phyloP scores from a whole-genome alignment of 805 yeast species.

The Sugiyamaella americana region DNA sequence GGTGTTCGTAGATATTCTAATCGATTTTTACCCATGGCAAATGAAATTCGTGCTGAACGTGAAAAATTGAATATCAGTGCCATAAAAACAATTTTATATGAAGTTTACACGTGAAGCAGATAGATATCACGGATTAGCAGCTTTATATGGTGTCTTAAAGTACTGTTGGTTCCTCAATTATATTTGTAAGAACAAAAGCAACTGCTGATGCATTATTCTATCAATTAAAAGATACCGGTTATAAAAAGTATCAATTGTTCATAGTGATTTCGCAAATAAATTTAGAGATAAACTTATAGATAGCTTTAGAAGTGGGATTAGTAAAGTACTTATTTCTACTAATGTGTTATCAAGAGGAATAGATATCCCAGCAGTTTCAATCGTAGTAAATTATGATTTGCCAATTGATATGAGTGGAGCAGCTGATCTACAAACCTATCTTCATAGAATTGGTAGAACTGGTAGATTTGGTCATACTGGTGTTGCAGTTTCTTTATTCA shows the following conservation, averaged over 20 bases:
- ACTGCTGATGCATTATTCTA: conserved; percentile 76
- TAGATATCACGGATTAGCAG: conserved; percentile 76
- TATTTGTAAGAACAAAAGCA: conserved; percentile 70
- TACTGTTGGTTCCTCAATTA: conserved; percentile 94
- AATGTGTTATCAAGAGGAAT: conserved; percentile 97
- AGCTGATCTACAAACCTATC: conserved; percentile 92
- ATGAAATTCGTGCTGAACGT: conserved; percentile 79
- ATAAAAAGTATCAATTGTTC: conserved; percentile 80
- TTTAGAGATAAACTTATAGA: conserved; percentile 90
- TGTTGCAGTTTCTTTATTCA: conserved; percentile 89
- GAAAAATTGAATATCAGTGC: conserved; percentile 94
- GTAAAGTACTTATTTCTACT: conserved; percentile 91
- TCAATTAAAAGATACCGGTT: conserved; percentile 77
- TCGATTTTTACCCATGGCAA: conserved; percentile 85
- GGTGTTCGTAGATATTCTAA: conserved; percentile 76
- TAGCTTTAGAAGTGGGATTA: conserved; percentile 86
- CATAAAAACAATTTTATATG: conserved; percentile 91
- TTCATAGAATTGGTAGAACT: conserved; percentile 97
- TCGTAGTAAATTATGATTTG: conserved; percentile 96
- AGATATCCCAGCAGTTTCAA: conserved; percentile 91
- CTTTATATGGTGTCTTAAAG: conserved; percentile 82
- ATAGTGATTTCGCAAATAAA: conserved; percentile 64
- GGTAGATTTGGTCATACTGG: conserved; percentile 98
- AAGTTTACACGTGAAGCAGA: conserved; percentile 75
- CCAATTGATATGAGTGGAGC: conserved; percentile 64